Evolutionary conservation across 2,329 filamentous ascomycete species (phyloP), one percentile per base, ranked within the genome.

Genomic region (Claviceps monticola): DNA sequence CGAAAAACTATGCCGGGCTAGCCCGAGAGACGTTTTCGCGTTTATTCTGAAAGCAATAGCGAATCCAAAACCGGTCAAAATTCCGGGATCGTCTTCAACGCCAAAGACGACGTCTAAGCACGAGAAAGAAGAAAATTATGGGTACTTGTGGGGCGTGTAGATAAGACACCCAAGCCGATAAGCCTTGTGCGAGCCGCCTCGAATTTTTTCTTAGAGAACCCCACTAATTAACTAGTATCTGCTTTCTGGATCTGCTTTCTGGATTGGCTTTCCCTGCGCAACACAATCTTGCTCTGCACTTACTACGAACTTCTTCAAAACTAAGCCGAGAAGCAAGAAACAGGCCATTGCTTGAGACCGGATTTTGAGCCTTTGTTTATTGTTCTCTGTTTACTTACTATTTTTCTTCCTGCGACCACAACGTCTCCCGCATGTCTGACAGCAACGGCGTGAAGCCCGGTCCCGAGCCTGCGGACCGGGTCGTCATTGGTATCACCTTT

Each of bases 401-500:
- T 36, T 14, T 13, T 16, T 48, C 36, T 23, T 41, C 26, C n/a
- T 34, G 53, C 36, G 49, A 53, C 38, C 3, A 21, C 11, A 37
- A 34, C 44, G 26, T 43, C 45, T 46, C 46, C 51, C 57, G 59
- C 55, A 77, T 77, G 74, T 70, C 71, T 67, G 72, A 73, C 54
- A 72, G 70, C 61, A 67, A 64, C 57, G 66, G 65, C 54, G 63
- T 63, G 54, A 68, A 69, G 63, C 55, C 69, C 58, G 71, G 68
- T 64, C 66, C 71, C 55, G 71, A 74, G 69, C 79, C 80, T 49
- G 71, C 70, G 60, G 75, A 82, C 60, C 76, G 80, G 62, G 74
- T 77, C 63, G 88, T 85, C 66, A 97, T 98, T 71, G 93, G 93
- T 68, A 89, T 98, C 66, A 86, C 90, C 60, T 96, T 97, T 76